Percentiles rank a stretch among this genome's conserved stretches.
phyloP scores from a whole-genome alignment of 495 filamentous ascomycete species.

The Aspergillus haitiensis region DNA sequence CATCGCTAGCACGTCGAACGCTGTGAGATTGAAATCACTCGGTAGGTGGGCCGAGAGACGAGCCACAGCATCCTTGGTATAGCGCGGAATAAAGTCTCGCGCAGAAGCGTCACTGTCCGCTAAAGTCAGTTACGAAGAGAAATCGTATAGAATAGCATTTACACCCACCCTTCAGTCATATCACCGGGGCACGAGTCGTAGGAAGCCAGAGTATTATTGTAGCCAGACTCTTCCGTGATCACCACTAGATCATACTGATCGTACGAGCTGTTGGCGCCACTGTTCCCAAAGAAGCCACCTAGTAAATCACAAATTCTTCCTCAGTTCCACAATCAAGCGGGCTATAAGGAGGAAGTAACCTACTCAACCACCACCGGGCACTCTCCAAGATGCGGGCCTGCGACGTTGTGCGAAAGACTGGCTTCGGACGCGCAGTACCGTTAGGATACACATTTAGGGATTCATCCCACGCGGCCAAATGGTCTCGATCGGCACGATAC shows the following conservation, averaged over 20 bases:
- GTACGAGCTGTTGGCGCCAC: slow-evolving; percentile 37
- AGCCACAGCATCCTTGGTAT: slow-evolving; percentile 26
- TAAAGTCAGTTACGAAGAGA: not conserved
- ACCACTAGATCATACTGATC: slow-evolving; percentile 44
- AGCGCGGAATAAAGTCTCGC: slow-evolving; percentile 27
- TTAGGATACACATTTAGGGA: slow-evolving; percentile 45
- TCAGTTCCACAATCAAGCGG: no score
- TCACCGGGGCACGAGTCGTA: slow-evolving; percentile 35
- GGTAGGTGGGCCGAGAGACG: slow-evolving; percentile 33
- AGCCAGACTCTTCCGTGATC: slow-evolving; percentile 47
- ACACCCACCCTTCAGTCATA: slow-evolving; percentile 19
- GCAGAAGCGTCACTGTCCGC: slow-evolving; percentile 39
- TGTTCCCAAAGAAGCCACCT: slow-evolving; percentile 43
- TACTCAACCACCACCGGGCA: slow-evolving; percentile 44
- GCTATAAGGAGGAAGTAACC: slow-evolving; percentile 5
- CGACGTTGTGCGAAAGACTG: slow-evolving; percentile 50
- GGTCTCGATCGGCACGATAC: slow-evolving; percentile 43
- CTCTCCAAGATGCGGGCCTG: slow-evolving; percentile 53
- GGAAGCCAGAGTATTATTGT: slow-evolving; percentile 53
- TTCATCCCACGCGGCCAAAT: slow-evolving; percentile 43
- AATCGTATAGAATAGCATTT: not conserved
- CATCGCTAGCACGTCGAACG: slow-evolving; percentile 54
- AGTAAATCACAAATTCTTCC: not conserved
- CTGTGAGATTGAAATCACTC: slow-evolving; percentile 49
- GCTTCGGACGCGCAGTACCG: slow-evolving; percentile 45